These are phyloP conservation scores for Paraconiothyrium sp. DNA, from an alignment of 2,329 filamentous ascomycete genomes.

Conservation along the genomic window DNA sequence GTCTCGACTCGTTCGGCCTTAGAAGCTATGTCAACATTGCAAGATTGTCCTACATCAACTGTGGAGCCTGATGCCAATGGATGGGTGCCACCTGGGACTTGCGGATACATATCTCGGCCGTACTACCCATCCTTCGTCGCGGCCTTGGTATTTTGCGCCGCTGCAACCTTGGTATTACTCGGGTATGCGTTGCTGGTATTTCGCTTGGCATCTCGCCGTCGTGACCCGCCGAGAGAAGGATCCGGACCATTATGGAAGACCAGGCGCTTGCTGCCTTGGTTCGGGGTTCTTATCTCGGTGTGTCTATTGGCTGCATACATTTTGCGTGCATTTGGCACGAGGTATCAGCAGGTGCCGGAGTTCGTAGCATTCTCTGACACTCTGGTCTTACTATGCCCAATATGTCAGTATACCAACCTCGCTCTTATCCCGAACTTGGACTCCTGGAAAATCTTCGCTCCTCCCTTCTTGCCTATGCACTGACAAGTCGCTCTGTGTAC, in stretches of 20 bases:
- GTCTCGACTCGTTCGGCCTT: not conserved
- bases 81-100: slow-evolving; percentile 19
- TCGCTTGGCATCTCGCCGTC: not conserved
- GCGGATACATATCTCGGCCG: slow-evolving; percentile 18
- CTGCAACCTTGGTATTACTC: slow-evolving; percentile 4
- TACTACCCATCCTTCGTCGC: slow-evolving; percentile 20
- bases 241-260: not conserved
- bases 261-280: not conserved
- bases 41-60: slow-evolving; percentile 3
- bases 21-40: not conserved
- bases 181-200: not conserved
- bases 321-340: slow-evolving; percentile 17
- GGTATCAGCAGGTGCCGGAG: slow-evolving; percentile 13
- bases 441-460: not conserved
- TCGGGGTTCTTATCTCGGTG: slow-evolving; percentile 10
- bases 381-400: slow-evolving; percentile 15
- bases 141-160: slow-evolving; percentile 9
- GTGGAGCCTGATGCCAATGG: slow-evolving; percentile 19
- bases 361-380: slow-evolving; percentile 16
- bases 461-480: not conserved
- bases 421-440: not conserved
- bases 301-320: slow-evolving; percentile 16
- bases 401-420: slow-evolving; percentile 11
- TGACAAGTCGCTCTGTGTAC: not conserved
- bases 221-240: not conserved